Percentiles rank a stretch among this genome's conserved stretches.
These are phyloP conservation scores for Vanrija humicola DNA, from an alignment of 1,284 basidiomycete genomes.

Conservation along the genomic window DNA sequence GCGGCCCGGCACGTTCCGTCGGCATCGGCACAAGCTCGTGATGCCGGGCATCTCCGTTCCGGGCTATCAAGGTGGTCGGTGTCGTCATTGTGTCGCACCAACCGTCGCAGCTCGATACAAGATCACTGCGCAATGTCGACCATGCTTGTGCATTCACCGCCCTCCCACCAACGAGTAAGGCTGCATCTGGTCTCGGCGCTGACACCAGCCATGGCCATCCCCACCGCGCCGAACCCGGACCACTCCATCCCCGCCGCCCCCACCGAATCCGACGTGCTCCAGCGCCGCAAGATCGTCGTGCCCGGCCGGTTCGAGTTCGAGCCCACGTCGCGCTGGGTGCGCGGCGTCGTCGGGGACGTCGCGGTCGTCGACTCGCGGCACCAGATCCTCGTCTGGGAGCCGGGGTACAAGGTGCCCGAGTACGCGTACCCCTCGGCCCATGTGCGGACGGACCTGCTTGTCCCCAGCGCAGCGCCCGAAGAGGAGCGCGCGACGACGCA, in stretches of 20 bases:
- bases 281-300: neutral
- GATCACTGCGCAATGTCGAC: no score
- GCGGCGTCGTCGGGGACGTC: neutral
- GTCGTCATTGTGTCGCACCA: no score
- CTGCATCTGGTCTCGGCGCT: no score
- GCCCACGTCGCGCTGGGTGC: constrained; percentile 4
- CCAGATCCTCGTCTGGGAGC: constrained; percentile 7
- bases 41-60: no score
- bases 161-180: no score
- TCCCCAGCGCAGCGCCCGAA: neutral
- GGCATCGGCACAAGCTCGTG: no score
- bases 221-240: neutral
- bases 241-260: neutral
- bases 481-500: neutral
- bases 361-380: constrained; percentile 3
- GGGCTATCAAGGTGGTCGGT: no score
- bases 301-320: neutral
- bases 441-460: constrained; percentile 4
- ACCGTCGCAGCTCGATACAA: no score
- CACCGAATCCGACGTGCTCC: neutral
- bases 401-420: neutral
- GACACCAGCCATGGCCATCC: constrained; percentile 23
- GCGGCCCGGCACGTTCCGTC: no score
- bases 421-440: constrained; percentile 1
- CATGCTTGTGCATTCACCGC: no score